Evolutionary conservation across 2,329 filamentous ascomycete genomes (phyloP), one percentile per base, ranked within the genome.

Genomic region (Aureobasidium sp.): DNA sequence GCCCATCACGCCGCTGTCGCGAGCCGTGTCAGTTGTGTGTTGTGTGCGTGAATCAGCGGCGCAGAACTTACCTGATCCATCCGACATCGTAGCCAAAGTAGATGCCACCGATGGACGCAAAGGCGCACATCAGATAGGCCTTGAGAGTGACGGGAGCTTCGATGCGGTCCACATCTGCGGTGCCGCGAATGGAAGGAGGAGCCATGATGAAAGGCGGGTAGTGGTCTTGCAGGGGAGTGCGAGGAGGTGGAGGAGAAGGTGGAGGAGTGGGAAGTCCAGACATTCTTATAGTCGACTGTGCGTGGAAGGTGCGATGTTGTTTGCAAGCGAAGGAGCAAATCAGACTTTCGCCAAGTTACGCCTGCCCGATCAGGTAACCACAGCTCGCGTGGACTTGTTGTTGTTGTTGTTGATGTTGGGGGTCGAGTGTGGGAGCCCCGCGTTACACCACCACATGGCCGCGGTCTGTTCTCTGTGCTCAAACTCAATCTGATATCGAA

Each of bases 131-230:
- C n/a, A 72, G 57, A 56, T 72, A 73, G 47, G 71, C 71, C 57
- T 72, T 72, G 54, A 69, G 58, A 2, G 72, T 75, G 44, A 75
- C 71, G 2, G 73, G 74, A 22, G 74, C 73, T 63, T 75, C 73
- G 60, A 84, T 72, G 60, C 77, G 76, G 59, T 68, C 68, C 59
- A 76, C 70, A 62, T 81, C 76, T 62, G 69, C 61, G 54, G 74
- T 74, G 55, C 48, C 48, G 21, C 38, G 48, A 7, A 52, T 41
- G 10, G 29, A 16, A 27, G 30, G 21, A 19, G 44, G 44, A 21
- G 41, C 41, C 41, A 45, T 44, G 4, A 0, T 32, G 2, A n/a
- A n/a, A n/a, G n/a, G n/a, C n/a, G n/a, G n/a, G n/a, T n/a, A n/a
- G n/a, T n/a, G n/a, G n/a, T n/a, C n/a, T n/a, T n/a, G n/a, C n/a